These are phyloP conservation scores for Asterionellopsis glacialis DNA, from an alignment of 108 stramenopile genomes.

Conservation along the genomic window DNA sequence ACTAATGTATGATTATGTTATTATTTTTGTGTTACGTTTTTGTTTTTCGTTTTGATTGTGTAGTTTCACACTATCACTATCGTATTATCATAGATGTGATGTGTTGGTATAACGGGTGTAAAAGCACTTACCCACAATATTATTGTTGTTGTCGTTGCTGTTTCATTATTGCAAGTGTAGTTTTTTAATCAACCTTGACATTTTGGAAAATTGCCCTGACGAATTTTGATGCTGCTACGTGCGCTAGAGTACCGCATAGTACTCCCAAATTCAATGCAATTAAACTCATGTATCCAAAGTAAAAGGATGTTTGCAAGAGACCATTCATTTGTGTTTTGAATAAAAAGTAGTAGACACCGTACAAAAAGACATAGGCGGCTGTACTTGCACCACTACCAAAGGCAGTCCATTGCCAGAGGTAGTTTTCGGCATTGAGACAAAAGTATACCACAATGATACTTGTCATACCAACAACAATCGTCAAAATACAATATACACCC, in stretches of 20 bases:
- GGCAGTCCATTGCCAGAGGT: conserved; percentile 98
- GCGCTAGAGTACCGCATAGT: conserved; percentile 87
- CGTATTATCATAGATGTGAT: too few relatives aligned
- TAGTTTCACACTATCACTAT: too few relatives aligned
- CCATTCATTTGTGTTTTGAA: conserved; percentile 98
- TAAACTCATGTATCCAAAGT: conserved; percentile 92
- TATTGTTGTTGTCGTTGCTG: too few relatives aligned
- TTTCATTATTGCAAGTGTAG: too few relatives aligned
- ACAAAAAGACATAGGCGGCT: conserved; percentile 93
- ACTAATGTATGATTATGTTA: too few relatives aligned
- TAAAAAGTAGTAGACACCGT: conserved; percentile 95
- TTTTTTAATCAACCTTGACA: conserved; percentile 87
- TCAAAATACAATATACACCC: conserved; percentile 92
- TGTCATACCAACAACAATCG: conserved; percentile 93
- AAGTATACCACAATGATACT: conserved; percentile 97
- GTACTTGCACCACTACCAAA: conserved; percentile 90
- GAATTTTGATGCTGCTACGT: conserved; percentile 78
- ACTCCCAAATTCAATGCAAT: conserved; percentile 72
- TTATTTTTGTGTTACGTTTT: too few relatives aligned
- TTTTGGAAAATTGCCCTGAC: conserved; percentile 87
- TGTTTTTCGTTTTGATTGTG: too few relatives aligned
- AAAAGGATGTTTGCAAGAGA: conserved; percentile 90
- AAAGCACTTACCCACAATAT: too few relatives aligned
- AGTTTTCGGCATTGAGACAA: conserved; percentile 94
- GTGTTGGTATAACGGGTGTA: too few relatives aligned